Evolutionary conservation across 305 asterid genomes (phyloP), one percentile per base, ranked within the genome.

Genomic region (Fraxinus ornus): DNA sequence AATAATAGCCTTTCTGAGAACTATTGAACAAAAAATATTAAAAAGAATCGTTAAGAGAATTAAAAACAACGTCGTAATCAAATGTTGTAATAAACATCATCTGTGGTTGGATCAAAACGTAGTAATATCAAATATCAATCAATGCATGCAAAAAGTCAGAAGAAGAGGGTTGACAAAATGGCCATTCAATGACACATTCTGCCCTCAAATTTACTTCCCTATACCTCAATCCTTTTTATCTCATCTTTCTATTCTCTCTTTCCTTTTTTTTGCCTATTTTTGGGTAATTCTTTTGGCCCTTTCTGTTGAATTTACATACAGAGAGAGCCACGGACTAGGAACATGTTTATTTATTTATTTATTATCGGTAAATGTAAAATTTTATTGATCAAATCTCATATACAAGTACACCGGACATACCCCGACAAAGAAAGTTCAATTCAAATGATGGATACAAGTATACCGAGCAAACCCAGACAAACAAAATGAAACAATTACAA

Each of bases 131-230:
- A 10, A 26, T 26, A 26, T 26, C 30, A 26, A 26, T 10, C 55
- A 13, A 44, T 44, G 55, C n/a, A 44, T 44, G 13, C n/a, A 52
- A 52, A 52, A 30, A 76, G 57, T 28, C 75, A 77, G 62, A 82
- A 78, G 84, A 64, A 81, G 39, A 22, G 35, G 87, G 84, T 75
- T 80, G 87, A 86, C 77, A 86, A 85, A 83, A 84, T 85, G 86
- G 85, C 86, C 89, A 88, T 86, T 83, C 79, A 82, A 70, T 70
- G 88, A 83, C 79, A 77, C 85, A 84, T 85, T 84, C 52, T 70
- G 82, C 85, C 82, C 47, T 80, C 76, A 77, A 85, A 70, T 70
- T 70, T 70, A 15, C 75, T 70, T 70, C 10, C 12, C 75, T 52
- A 15, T 5, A 70, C 30, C 75, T 3, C 75, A 70, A 12, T 30